Evolutionary conservation across 257 asterid species (phyloP).

Genomic region (Ilex asprella): DNA sequence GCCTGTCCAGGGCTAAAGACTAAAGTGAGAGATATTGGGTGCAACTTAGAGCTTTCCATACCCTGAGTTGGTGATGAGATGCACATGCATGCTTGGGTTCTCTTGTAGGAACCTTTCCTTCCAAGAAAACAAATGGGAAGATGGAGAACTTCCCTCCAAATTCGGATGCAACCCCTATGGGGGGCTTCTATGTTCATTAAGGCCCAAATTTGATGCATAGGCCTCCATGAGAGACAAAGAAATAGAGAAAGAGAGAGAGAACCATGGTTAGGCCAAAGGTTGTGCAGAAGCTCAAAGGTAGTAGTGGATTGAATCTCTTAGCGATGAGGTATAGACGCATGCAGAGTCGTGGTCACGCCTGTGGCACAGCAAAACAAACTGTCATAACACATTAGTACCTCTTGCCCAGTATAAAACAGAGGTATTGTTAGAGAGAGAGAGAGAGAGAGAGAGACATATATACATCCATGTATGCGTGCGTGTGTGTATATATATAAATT

Average conservation of each 20-base stretch:
- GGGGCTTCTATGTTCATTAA: constrained; percentile 34
- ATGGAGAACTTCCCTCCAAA: constrained; percentile 20
- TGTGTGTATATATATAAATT: no score
- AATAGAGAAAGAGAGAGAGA: constrained; percentile 29
- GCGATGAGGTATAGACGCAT: constrained; percentile 62
- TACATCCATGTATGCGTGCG: no score
- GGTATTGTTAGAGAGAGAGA: no score
- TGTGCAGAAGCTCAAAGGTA: constrained; percentile 22
- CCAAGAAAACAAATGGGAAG: constrained; percentile 35
- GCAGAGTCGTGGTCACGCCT: constrained; percentile 72
- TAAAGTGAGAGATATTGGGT: constrained; percentile 8
- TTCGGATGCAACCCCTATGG: constrained; percentile 48
- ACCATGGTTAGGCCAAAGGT: constrained; percentile 95
- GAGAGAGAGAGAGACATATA: no score
- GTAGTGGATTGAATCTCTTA: constrained; percentile 36
- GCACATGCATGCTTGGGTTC: constrained; percentile 50
- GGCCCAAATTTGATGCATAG: constrained; percentile 8
- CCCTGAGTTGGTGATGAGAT: constrained; percentile 34
- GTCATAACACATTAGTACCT: constrained; percentile 69
- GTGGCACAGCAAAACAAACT: constrained; percentile 97
- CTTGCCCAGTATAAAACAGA: no score
- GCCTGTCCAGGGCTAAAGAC: constrained; percentile 43
- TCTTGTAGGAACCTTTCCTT: constrained; percentile 69
- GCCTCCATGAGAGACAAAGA: constrained; percentile 20
- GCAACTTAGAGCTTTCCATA: constrained; percentile 29